A percentile compares a stretch with the other conserved stretches of the same genome.
Evolutionary conservation across 495 filamentous ascomycete genomes (phyloP).

Genomic region (Podospora australis): DNA sequence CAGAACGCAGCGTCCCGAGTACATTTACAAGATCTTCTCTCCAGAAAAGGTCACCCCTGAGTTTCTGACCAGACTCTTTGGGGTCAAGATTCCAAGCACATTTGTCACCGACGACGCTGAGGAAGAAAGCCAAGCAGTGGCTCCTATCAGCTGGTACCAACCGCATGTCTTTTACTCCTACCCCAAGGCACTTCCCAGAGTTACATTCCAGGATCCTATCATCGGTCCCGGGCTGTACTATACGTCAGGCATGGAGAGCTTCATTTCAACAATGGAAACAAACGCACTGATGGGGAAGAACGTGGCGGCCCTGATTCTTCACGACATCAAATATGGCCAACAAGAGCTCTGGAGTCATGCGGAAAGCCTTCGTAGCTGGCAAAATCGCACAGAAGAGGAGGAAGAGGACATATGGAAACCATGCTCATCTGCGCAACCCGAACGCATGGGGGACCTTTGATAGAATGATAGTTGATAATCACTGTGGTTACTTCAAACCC

Average conservation of each 20-base stretch:
- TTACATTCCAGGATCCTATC: slow-evolving; percentile 78
- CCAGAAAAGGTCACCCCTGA: slow-evolving; percentile 56
- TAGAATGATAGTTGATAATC: no score
- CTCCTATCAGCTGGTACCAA: slow-evolving; percentile 72
- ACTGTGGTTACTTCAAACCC: no score
- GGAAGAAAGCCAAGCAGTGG: slow-evolving; percentile 9
- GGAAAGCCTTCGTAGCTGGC: no score
- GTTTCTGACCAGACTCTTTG: slow-evolving; percentile 52
- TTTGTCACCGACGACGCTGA: slow-evolving; percentile 19
- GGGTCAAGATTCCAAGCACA: slow-evolving; percentile 34
- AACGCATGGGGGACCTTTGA: no score
- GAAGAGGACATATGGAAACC: no score
- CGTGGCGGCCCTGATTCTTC: slow-evolving; percentile 70
- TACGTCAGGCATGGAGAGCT: slow-evolving; percentile 87
- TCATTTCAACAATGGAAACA: slow-evolving; percentile 98
- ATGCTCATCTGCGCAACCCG: no score
- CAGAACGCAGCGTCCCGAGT: slow-evolving; percentile 51
- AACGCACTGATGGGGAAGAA: slow-evolving; percentile 94
- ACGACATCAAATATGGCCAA: slow-evolving; percentile 36
- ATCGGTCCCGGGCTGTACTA: slow-evolving; percentile 72
- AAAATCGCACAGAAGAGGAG: no score
- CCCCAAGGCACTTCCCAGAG: slow-evolving; percentile 71
- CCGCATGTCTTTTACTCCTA: slow-evolving; percentile 70
- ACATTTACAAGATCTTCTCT: slow-evolving; percentile 95
- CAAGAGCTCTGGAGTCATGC: slow-evolving; percentile 2